Base-by-base conservation (phyloP, 2,329 filamentous ascomycete genomes). In the Cladophialophora immunda region DNA sequence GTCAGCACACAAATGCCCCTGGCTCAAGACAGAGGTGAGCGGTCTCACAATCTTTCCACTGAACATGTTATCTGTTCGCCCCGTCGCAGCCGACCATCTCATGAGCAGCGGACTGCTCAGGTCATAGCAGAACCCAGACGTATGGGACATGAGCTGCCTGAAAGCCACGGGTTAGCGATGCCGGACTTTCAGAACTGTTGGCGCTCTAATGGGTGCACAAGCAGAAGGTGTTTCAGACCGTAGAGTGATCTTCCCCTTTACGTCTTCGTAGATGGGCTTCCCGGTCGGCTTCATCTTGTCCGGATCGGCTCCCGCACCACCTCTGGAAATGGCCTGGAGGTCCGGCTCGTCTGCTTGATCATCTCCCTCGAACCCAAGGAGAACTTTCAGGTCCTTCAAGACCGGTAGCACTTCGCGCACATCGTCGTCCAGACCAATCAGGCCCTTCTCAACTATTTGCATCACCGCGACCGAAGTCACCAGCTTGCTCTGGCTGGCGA, bases 381-480 rank as follows among this genome's bases (percentile, higher is more conserved):
- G 56, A 22, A 88, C 78, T 13, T 81, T 75, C 66, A 85, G 81
- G 1, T 74, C 74, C 0, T 78, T 78, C 0, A 89, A 76, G 34
- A 84, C 83, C 0, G 85, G 86, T 1, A 83, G 75, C 2, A 85
- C 52, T 0, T 71, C 38, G 0, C 78, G 77, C 0, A 87, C 70
- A 60, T 87, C 82, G 4, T 80, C 81, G 13, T 81, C 79, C 0
- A 88, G 76, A 0, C 74, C 74, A 0, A 87, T 71, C 0, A 82
- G 73, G 0, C 84, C 85, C 6, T 82, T 78, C 36, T 88, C 85
- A 1, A 87, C 83, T 47, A 83, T 81, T 64, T 87, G 83, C n/a
- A 88, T 72, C 1, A 81, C 80, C 2, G 85, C 82, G 57, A 88
- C 81, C 1, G 81, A 80, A 2, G 85, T 81, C 61, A 86, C 68